Base-by-base conservation (phyloP, 2,329 filamentous ascomycete genomes). In the Pseudogymnoascus sp. region DNA sequence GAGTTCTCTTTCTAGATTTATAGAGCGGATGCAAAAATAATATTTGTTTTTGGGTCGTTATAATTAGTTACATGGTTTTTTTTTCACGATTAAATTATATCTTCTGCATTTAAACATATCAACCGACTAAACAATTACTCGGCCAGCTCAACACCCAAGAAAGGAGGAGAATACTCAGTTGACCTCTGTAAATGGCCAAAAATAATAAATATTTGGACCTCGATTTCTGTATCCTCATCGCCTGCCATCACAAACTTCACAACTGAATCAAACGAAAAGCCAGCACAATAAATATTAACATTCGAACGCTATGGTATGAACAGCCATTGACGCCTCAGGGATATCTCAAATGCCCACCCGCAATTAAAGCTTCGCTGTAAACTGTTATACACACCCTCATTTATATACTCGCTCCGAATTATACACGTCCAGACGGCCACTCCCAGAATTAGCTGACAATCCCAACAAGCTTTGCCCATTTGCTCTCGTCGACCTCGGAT, bases 401-500 rank as follows among this genome's bases (percentile, higher is more conserved):
- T 31, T 52, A 52, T 19, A 52, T 31, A 52, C 26, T 19, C n/a
- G 4, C 45, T 31, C 26, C 6, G n/a, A 31, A 31, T 52, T 52
- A 52, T 31, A 52, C 26, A 52, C 26, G 11, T 43, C 19, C 39
- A 23, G 41, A 45, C 41, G 11, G 12, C 26, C n/a, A 2, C 26
- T 11, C 26, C 26, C 14, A 4, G 0, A 31, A 31, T 12, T 31
- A 52, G 45, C 14, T 11, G 4, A 29, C 45, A 19, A 52, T 10
- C 26, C 45, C 45, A 31, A 52, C 19, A n/a, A 52, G 26, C 45
- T 52, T 52, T 26, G 14, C n/a, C 45, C 45, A 52, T n/a, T 52
- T 52, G 10, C 45, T 31, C 45, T 66, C 67, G 35, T 71, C 70
- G 23, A 73, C 62, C 39, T 73, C 71, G 19, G 69, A 71, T 3